Evolutionary conservation across 331 rosid genomes (phyloP).

Genomic region (Acacia pycnantha): DNA sequence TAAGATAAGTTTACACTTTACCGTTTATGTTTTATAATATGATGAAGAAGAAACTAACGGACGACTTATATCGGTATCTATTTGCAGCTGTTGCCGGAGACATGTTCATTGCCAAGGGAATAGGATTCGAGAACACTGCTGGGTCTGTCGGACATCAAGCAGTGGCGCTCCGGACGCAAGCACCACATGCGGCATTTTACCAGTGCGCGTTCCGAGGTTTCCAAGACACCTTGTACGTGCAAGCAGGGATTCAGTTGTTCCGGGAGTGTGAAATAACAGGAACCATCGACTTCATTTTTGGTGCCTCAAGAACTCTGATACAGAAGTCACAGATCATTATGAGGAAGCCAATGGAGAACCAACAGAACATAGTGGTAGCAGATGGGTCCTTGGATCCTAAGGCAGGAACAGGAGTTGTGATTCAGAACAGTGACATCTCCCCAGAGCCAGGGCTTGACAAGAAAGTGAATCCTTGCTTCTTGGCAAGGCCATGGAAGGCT

Average conservation of each 20-base stretch:
- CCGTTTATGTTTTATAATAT: neutral
- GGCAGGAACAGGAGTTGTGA: slow-evolving; percentile 16
- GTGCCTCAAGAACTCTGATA: slow-evolving; percentile 25
- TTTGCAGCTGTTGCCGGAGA: slow-evolving; percentile 35
- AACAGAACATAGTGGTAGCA: slow-evolving; percentile 40
- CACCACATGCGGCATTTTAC: slow-evolving; percentile 32
- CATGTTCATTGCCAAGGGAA: slow-evolving; percentile 36
- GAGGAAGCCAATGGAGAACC: slow-evolving; percentile 39
- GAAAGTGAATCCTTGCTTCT: slow-evolving; percentile 7
- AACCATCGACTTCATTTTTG: slow-evolving; percentile 53
- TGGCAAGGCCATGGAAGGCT: slow-evolving; percentile 61
- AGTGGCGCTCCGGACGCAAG: slow-evolving; percentile 46
- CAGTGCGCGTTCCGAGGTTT: slow-evolving; percentile 37
- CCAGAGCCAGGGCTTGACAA: slow-evolving; percentile 27
- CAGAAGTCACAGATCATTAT: slow-evolving; percentile 42
- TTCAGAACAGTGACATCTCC: slow-evolving; percentile 43
- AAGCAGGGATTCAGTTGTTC: slow-evolving; percentile 40
- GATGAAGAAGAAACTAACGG: neutral
- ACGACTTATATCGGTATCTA: neutral
- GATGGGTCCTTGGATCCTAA: slow-evolving; percentile 14
- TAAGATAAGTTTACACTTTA: too few relatives aligned
- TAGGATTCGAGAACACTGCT: slow-evolving; percentile 46
- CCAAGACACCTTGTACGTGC: slow-evolving; percentile 51
- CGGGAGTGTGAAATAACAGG: slow-evolving; percentile 51
- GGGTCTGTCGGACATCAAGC: slow-evolving; percentile 46